phyloP scores from a whole-genome alignment of 345 rosid species.

The Gossypium australe region DNA sequence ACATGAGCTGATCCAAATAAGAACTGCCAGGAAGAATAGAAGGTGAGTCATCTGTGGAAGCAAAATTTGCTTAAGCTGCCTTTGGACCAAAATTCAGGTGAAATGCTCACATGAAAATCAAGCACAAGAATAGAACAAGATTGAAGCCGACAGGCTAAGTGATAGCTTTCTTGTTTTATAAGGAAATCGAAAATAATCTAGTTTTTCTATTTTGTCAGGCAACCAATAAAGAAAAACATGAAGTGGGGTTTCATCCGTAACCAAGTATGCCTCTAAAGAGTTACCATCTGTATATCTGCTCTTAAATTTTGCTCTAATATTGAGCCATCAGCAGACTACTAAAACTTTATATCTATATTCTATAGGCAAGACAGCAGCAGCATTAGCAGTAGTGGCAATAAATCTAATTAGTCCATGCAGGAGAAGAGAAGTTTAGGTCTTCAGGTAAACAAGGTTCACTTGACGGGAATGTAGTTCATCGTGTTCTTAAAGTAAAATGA shows the following conservation, averaged over 20 bases:
- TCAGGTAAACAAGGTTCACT: not conserved
- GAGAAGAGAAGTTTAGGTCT: not conserved
- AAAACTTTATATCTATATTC: not conserved
- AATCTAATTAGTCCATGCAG: not conserved
- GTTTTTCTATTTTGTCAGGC: not conserved
- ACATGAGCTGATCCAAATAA: slow-evolving; percentile 76
- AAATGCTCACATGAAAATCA: not conserved
- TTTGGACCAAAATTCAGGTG: not conserved
- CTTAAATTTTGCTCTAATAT: not conserved
- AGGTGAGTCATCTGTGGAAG: not conserved
- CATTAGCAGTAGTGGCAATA: not conserved
- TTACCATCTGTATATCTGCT: not conserved
- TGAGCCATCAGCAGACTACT: not conserved
- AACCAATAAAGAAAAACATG: not conserved
- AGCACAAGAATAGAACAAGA: not conserved
- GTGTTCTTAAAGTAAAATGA: not conserved
- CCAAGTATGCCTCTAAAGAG: not conserved
- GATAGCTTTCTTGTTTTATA: not conserved
- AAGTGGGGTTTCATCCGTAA: not conserved
- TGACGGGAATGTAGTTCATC: not conserved
- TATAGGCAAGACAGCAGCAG: not conserved
- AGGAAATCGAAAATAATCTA: not conserved
- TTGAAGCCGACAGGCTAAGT: not conserved
- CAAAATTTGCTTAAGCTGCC: not conserved
- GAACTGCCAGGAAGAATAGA: slow-evolving; percentile 49